phyloP scores from a whole-genome alignment of 345 rosid species.

The Leavenworthia alabamica region DNA sequence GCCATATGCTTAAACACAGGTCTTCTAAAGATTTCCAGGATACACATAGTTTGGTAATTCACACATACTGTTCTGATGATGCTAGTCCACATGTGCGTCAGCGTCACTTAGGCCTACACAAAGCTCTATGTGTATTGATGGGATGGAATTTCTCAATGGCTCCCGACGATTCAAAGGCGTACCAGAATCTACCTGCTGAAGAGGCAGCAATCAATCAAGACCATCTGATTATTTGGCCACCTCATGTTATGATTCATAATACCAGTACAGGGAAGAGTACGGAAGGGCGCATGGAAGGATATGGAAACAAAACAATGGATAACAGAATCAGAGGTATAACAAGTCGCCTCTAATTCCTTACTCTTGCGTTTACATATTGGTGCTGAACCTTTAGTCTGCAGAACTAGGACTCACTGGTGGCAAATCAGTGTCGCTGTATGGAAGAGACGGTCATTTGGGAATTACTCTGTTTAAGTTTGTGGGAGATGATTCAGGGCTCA shows the following conservation, averaged over 20 bases:
- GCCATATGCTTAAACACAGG: slow-evolving; percentile 76
- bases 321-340: slow-evolving; percentile 78
- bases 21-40: slow-evolving; percentile 76
- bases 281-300: slow-evolving; percentile 95
- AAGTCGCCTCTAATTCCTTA: slow-evolving; percentile 29
- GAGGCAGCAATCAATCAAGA: slow-evolving; percentile 75
- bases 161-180: slow-evolving; percentile 82
- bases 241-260: slow-evolving; percentile 82
- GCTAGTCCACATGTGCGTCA: slow-evolving; percentile 67
- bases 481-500: slow-evolving; percentile 63
- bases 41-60: slow-evolving; percentile 89
- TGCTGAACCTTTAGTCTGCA: slow-evolving; percentile 32
- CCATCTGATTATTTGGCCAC: slow-evolving; percentile 96
- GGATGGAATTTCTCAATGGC: slow-evolving; percentile 83
- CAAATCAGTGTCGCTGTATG: slow-evolving; percentile 82
- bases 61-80: slow-evolving; percentile 78
- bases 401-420: slow-evolving; percentile 77
- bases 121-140: slow-evolving; percentile 90
- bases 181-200: slow-evolving; percentile 68
- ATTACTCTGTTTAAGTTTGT: slow-evolving; percentile 62
- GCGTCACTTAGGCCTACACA: slow-evolving; percentile 96
- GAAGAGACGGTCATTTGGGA: slow-evolving; percentile 93
- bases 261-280: slow-evolving; percentile 89
- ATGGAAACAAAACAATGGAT: slow-evolving; percentile 97
- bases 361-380: slow-evolving; percentile 19